A percentile compares a stretch with the other conserved stretches of the same genome.
Conservation (phyloP, 2,329 filamentous ascomycete genomes). For the Penicillium sumatraense region DNA sequence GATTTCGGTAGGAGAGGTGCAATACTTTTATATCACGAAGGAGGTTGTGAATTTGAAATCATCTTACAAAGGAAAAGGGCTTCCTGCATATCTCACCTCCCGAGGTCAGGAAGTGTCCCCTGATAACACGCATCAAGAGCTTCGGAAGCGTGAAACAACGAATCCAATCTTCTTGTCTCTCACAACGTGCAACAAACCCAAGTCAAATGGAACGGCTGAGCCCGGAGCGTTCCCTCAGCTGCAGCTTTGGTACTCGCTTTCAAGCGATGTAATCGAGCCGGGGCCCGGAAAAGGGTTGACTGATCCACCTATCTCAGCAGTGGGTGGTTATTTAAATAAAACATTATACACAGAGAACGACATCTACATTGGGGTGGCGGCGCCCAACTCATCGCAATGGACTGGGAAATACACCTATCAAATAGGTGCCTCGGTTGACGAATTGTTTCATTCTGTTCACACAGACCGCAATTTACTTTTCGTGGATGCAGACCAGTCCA, state of each 20-base stretch:
- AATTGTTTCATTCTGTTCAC: slow-evolving; percentile 69
- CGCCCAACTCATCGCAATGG: slow-evolving; percentile 68
- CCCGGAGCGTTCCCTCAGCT: slow-evolving; percentile 68
- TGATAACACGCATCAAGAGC: slow-evolving; percentile 8
- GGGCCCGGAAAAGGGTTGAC: slow-evolving; percentile 61
- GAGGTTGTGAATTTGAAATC: slow-evolving; percentile 56
- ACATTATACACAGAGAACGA: slow-evolving; percentile 65
- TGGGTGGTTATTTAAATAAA: slow-evolving; percentile 71
- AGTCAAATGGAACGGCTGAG: slow-evolving; percentile 53
- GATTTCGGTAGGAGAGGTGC: slow-evolving; percentile 64
- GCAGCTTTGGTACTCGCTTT: slow-evolving; percentile 74
- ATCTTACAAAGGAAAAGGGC: slow-evolving; percentile 37
- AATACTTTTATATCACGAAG: slow-evolving; percentile 68
- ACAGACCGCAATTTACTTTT: slow-evolving; percentile 60
- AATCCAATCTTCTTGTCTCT: slow-evolving; percentile 76
- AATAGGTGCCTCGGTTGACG: slow-evolving; percentile 80
- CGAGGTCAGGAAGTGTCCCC: slow-evolving; percentile 25
- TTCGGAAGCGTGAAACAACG: slow-evolving; percentile 33
- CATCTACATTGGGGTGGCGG: slow-evolving; percentile 77
- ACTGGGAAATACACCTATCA: slow-evolving; percentile 76
- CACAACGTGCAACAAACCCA: slow-evolving; percentile 82
- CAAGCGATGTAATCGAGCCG: slow-evolving; percentile 65
- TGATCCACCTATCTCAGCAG: slow-evolving; percentile 56
- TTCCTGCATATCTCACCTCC: slow-evolving; percentile 34
- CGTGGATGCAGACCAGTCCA: slow-evolving; percentile 81